phyloP scores from a whole-genome alignment of 2,329 filamentous ascomycete species.

The Monosporascus sp. region DNA sequence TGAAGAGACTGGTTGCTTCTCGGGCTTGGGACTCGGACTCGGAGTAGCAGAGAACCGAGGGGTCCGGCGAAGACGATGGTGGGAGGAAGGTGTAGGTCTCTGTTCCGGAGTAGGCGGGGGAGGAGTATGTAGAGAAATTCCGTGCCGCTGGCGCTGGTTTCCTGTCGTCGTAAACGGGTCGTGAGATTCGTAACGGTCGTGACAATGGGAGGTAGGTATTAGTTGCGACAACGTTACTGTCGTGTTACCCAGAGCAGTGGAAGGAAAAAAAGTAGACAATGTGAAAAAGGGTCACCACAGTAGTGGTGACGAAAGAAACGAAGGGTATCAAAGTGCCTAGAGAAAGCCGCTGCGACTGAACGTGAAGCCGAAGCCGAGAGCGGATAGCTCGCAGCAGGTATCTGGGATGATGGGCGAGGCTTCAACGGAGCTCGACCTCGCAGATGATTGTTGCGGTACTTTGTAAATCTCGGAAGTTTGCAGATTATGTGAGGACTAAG shows the following conservation, averaged over 20 bases:
- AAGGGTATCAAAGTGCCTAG: constrained; percentile 9
- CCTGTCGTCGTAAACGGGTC: constrained; percentile 35
- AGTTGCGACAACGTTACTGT: constrained; percentile 43
- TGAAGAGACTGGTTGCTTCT: constrained; percentile 22
- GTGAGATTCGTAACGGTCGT: constrained; percentile 54
- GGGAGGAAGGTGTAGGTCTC: constrained; percentile 43
- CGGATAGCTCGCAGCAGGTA: neutral
- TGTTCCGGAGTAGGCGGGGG: constrained; percentile 27
- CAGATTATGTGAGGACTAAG: neutral
- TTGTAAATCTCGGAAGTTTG: neutral
- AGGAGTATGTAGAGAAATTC: constrained; percentile 30
- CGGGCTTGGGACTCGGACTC: constrained; percentile 35
- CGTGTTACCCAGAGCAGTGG: constrained; percentile 29
- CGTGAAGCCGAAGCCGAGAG: neutral
- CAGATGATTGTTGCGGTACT: neutral
- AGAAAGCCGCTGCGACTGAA: neutral
- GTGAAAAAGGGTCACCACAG: constrained; percentile 38
- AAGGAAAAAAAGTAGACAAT: constrained; percentile 41
- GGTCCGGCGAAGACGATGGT: constrained; percentile 46
- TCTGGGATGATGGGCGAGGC: neutral
- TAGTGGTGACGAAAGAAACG: constrained; percentile 27
- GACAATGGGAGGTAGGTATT: constrained; percentile 33
- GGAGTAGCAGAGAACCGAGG: constrained; percentile 44
- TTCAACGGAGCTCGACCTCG: neutral
- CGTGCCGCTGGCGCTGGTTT: constrained; percentile 39